Evolutionary conservation across 1,284 basidiomycete species (phyloP).

Genomic region (Rhodotorula sp.): DNA sequence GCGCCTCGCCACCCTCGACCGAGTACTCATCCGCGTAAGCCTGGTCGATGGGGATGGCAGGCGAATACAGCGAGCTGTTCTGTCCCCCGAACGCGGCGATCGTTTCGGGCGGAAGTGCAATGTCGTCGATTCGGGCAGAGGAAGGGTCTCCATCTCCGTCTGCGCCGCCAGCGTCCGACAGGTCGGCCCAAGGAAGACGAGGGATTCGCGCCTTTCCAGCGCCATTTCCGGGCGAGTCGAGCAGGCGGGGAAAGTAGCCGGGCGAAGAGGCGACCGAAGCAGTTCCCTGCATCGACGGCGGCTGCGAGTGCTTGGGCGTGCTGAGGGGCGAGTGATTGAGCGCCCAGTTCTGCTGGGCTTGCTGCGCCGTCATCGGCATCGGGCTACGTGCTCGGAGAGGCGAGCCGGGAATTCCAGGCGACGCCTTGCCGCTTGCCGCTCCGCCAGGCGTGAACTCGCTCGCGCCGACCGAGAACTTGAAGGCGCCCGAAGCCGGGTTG

Average conservation of each 20-base stretch:
- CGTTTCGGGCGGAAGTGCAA: constrained; percentile 9
- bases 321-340: constrained; percentile 41
- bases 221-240: constrained; percentile 9
- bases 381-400: constrained; percentile 29
- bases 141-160: constrained; percentile 11
- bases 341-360: constrained; percentile 38
- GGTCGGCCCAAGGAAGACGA: constrained; percentile 35
- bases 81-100: constrained; percentile 8
- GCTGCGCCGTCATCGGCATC: constrained; percentile 31
- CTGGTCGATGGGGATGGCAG: constrained; percentile 9
- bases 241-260: constrained; percentile 32
- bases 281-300: neutral
- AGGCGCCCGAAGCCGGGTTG: constrained; percentile 40
- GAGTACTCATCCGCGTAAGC: neutral
- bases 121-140: constrained; percentile 18
- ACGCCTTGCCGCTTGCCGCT: constrained; percentile 14
- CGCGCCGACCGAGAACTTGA: constrained; percentile 43
- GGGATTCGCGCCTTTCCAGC: constrained; percentile 15
- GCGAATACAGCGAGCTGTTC: constrained; percentile 20
- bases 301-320: constrained; percentile 35
- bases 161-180: constrained; percentile 12
- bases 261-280: constrained; percentile 30
- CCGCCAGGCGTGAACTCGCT: constrained; percentile 39
- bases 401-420: constrained; percentile 25
- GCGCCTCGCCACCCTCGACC: neutral